phyloP scores from a whole-genome alignment of 192 early-diverging fungal species.

The Coemansia sp. region DNA sequence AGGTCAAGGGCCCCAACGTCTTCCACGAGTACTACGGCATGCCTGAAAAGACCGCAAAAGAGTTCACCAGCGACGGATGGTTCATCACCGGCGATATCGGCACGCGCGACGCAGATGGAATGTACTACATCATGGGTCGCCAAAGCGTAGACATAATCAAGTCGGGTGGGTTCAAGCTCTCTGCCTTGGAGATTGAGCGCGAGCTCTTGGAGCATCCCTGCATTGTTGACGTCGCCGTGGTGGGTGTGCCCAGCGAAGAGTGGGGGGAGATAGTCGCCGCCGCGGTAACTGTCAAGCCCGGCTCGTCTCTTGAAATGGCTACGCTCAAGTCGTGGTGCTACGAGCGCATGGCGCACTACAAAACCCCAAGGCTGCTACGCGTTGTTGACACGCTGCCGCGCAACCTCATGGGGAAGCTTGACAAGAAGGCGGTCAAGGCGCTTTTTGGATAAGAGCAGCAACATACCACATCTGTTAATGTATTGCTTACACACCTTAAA shows the following conservation, averaged over 20 bases:
- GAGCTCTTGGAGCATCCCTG: slow-evolving; percentile 61
- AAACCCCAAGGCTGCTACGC: slow-evolving; percentile 60
- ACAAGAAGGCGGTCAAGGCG: slow-evolving; percentile 68
- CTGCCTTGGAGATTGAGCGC: slow-evolving; percentile 80
- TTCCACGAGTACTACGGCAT: slow-evolving; percentile 75
- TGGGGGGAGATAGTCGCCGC: slow-evolving; percentile 79
- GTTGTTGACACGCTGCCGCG: slow-evolving; percentile 61
- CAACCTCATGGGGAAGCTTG: slow-evolving; percentile 88
- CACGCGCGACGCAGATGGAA: slow-evolving; percentile 52
- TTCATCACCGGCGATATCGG: slow-evolving; percentile 82
- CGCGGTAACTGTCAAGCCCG: slow-evolving; percentile 53
- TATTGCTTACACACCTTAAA: too few species aligned
- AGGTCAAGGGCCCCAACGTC: slow-evolving; percentile 68
- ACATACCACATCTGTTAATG: too few species aligned
- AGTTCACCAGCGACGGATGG: slow-evolving; percentile 73
- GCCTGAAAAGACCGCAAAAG: slow-evolving; percentile 65
- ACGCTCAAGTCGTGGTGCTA: slow-evolving; percentile 54
- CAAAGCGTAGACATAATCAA: slow-evolving; percentile 84
- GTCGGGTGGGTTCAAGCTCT: slow-evolving; percentile 84
- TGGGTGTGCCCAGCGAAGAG: slow-evolving; percentile 68
- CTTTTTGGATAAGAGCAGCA: slow-evolving; percentile 44
- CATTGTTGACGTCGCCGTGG: slow-evolving; percentile 68
- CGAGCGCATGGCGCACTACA: slow-evolving; percentile 68
- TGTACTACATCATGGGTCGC: slow-evolving; percentile 75
- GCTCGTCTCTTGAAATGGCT: slow-evolving; percentile 13